phyloP scores from a whole-genome alignment of 2,329 filamentous ascomycete species.

The Trichoderma koningiopsis region DNA sequence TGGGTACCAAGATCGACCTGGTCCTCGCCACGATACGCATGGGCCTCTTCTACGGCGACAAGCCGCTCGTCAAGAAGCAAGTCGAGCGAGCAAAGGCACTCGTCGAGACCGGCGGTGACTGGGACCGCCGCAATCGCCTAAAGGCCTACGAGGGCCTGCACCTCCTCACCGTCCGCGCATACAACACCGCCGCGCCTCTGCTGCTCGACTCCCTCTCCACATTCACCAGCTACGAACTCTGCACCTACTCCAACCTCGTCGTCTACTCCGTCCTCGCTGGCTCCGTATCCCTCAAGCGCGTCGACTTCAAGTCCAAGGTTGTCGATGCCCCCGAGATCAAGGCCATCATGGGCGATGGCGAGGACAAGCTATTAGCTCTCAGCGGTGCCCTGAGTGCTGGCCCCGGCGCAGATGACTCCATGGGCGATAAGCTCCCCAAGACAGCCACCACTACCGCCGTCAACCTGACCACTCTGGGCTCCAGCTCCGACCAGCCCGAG shows the following conservation, averaged over 20 bases:
- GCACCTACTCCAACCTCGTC: constrained; percentile 92
- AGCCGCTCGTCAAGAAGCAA: constrained; percentile 87
- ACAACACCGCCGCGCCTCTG: constrained; percentile 85
- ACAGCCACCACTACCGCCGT: constrained; percentile 62
- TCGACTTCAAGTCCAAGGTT: constrained; percentile 99
- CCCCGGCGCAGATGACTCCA: constrained; percentile 77
- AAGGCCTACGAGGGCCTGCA: constrained; percentile 98
- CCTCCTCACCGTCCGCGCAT: constrained; percentile 86
- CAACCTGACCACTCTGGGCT: constrained; percentile 83
- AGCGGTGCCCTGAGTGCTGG: constrained; percentile 80
- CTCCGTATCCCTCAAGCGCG: constrained; percentile 89
- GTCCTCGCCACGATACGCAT: constrained; percentile 95
- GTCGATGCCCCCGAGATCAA: constrained; percentile 98
- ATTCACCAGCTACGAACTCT: constrained; percentile 98
- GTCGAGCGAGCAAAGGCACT: constrained; percentile 86
- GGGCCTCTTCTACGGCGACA: constrained; percentile 94
- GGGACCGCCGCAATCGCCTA: constrained; percentile 95
- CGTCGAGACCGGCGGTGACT: constrained; percentile 94
- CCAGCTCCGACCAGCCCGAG: constrained; percentile 71
- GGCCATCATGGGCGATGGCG: constrained; percentile 86
- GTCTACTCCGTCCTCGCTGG: constrained; percentile 95
- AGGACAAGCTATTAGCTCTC: constrained; percentile 83
- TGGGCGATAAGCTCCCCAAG: constrained; percentile 60
- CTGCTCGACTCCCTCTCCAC: constrained; percentile 96
- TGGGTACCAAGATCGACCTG: constrained; percentile 96